Evolutionary conservation across 169 alveolate species (phyloP).

Genomic region (Eimeria zaria): DNA sequence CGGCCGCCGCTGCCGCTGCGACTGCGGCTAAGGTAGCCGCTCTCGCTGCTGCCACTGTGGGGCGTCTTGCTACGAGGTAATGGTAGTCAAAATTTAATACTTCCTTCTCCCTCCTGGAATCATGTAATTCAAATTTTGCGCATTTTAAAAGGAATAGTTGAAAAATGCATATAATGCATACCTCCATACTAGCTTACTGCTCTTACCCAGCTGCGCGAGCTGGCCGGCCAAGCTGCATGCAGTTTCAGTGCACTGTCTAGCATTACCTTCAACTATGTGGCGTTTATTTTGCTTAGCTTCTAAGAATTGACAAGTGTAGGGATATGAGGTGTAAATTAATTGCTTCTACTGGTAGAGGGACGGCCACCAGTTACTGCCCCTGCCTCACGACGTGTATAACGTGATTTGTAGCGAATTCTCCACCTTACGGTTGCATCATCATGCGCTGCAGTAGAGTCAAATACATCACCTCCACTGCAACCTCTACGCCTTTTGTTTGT

Average conservation of each 20-base stretch:
- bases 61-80: not conserved
- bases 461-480: no score
- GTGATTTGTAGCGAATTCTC: no score
- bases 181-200: not conserved
- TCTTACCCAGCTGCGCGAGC: not conserved
- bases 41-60: slow-evolving; percentile 24
- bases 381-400: no score
- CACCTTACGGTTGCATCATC: no score
- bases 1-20: slow-evolving; percentile 40
- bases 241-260: not conserved
- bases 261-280: not conserved
- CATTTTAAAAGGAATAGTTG: not conserved
- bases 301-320: no score
- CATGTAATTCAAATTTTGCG: not conserved
- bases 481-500: no score
- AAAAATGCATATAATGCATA: not conserved
- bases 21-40: slow-evolving; percentile 12
- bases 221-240: not conserved
- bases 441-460: no score
- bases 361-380: no score
- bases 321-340: no score
- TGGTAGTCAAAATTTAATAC: not conserved
- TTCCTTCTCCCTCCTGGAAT: not conserved
- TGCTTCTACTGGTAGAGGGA: no score
- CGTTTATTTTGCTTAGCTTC: not conserved